Conservation (phyloP, 106 monocot species). For the Phalaenopsis aphrodite region DNA sequence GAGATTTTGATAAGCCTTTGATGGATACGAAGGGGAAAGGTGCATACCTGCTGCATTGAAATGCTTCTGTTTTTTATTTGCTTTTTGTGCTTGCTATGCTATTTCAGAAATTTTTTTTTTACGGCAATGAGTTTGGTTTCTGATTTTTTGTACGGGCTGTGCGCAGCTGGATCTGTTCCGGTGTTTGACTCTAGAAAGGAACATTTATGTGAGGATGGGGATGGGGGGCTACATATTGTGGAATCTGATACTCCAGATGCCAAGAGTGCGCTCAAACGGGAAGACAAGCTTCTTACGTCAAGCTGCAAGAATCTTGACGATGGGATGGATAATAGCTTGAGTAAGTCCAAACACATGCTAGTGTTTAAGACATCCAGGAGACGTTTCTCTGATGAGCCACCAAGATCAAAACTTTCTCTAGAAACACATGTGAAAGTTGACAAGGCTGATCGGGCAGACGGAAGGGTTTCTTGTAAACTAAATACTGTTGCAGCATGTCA, state of each 20-base stretch:
- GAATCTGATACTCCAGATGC: constrained; percentile 18
- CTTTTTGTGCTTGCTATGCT: neutral
- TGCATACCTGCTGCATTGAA: constrained; percentile 8
- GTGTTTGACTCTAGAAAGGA: constrained; percentile 12
- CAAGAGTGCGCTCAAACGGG: constrained; percentile 24
- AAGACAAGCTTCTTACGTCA: constrained; percentile 10
- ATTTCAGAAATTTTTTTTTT: neutral
- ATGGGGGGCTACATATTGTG: constrained; percentile 14
- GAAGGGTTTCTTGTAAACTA: constrained; percentile 12
- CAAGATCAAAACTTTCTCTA: neutral
- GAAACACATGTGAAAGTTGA: constrained; percentile 27
- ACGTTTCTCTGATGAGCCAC: constrained; percentile 11
- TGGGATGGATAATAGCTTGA: constrained; percentile 9
- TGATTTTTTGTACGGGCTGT: constrained; percentile 1
- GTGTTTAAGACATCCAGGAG: constrained; percentile 19
- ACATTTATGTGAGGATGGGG: constrained; percentile 15
- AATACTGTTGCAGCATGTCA: constrained; percentile 8
- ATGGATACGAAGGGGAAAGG: constrained; percentile 40
- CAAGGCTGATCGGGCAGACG: constrained; percentile 16
- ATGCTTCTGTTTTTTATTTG: neutral
- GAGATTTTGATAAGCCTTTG: constrained; percentile 11
- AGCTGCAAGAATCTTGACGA: constrained; percentile 6
- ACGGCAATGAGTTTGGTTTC: neutral
- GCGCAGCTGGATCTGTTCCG: constrained; percentile 27
- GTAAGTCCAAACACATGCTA: constrained; percentile 19